These are phyloP conservation scores for Chytriomyces hyalinus DNA, from an alignment of 192 early-diverging fungal genomes.

Conservation along the genomic window DNA sequence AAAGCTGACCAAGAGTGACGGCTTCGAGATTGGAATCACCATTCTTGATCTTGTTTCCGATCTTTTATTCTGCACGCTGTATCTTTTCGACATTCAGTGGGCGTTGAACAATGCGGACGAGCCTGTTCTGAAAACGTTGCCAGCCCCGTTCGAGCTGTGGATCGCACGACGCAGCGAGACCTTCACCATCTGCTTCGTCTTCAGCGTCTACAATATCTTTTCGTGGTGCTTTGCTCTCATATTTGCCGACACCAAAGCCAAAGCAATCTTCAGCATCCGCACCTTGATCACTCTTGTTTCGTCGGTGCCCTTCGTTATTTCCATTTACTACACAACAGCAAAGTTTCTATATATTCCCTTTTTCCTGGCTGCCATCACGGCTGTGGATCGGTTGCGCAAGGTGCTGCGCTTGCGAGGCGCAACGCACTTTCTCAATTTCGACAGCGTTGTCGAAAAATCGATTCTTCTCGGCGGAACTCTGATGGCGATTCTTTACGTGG, in stretches of 20 bases:
- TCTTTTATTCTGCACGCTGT: conserved; percentile 59
- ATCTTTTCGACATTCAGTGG: conserved; percentile 64
- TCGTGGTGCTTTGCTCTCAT: conserved; percentile 6
- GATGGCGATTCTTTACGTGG: conserved; percentile 63
- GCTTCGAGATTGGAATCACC: conserved; percentile 5
- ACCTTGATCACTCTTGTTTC: conserved; percentile 57
- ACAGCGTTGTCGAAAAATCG: conserved; percentile 54
- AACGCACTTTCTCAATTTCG: conserved; percentile 27
- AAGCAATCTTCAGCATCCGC: conserved; percentile 52
- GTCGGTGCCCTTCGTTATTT: conserved; percentile 60
- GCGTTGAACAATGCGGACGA: conserved; percentile 18
- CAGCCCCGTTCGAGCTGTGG: conserved; percentile 59
- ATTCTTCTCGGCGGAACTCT: conserved; percentile 60
- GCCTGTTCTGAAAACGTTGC: conserved; percentile 27
- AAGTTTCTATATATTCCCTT: conserved; percentile 66
- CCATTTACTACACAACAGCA: conserved; percentile 47
- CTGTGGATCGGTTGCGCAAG: conserved; percentile 60
- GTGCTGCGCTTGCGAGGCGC: conserved; percentile 56
- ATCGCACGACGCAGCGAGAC: conserved; percentile 51
- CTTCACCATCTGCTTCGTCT: conserved; percentile 30
- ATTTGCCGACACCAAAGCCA: conserved; percentile 13
- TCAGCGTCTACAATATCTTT: conserved; percentile 5
- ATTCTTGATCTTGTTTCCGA: conserved; percentile 62
- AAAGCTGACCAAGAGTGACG: neutral
- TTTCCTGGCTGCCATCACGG: conserved; percentile 63